Conservation (phyloP, 768 basidiomycete species). For the Lactarius hengduanensis region DNA sequence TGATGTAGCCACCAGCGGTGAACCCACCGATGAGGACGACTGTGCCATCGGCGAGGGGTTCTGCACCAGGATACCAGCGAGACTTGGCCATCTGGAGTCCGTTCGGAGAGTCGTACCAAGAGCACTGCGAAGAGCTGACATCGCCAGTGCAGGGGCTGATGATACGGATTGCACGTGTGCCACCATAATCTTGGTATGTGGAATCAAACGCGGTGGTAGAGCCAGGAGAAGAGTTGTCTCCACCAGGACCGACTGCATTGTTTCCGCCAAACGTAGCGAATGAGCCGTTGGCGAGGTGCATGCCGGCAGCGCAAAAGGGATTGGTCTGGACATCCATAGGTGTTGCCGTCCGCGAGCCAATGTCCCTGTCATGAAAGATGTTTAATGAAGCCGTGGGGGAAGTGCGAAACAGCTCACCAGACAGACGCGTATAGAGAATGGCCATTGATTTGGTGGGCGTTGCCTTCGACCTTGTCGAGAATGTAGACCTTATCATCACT, state of each 20-base stretch:
- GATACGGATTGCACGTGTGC: conserved; percentile 74
- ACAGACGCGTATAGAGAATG: conserved; percentile 76
- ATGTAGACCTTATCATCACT: conserved; percentile 82
- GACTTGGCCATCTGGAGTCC: conserved; percentile 62
- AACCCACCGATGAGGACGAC: conserved; percentile 82
- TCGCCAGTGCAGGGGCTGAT: conserved; percentile 69
- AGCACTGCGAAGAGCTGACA: conserved; percentile 49
- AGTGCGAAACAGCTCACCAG: conserved; percentile 43
- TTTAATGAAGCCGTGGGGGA: background rate
- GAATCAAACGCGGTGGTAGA: conserved; percentile 55
- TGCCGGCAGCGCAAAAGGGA: conserved; percentile 78
- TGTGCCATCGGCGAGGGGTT: conserved; percentile 71
- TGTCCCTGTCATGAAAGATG: conserved; percentile 47
- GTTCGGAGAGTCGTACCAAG: conserved; percentile 70
- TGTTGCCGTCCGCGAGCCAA: conserved; percentile 53
- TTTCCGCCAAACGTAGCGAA: conserved; percentile 78
- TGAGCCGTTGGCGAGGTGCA: conserved; percentile 79
- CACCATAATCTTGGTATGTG: conserved; percentile 77
- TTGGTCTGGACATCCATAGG: conserved; percentile 75
- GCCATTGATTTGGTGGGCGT: conserved; percentile 59
- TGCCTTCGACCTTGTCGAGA: conserved; percentile 87
- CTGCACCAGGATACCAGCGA: conserved; percentile 80
- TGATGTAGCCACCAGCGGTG: conserved; percentile 74
- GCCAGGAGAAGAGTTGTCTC: conserved; percentile 47
- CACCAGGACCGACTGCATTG: conserved; percentile 66